Base-by-base conservation (phyloP, 164 flowering plant species). In the Protea cynaroides region DNA sequence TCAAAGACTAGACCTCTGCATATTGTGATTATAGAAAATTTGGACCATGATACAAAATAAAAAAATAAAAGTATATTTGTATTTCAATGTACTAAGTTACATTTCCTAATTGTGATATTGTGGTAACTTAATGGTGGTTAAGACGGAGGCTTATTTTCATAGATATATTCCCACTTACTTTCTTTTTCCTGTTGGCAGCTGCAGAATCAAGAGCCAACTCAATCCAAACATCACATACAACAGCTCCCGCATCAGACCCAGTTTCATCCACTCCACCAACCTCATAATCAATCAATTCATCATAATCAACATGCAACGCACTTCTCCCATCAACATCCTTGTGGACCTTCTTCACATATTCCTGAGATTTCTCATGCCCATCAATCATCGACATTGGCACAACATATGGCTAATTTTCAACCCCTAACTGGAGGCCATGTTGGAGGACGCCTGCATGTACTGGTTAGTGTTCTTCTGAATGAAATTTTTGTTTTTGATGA, bases 381-480 rank as follows among this genome's bases (percentile, higher is more conserved):
- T 51, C 86, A 81, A 47, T 76, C 91, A 1, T 72, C 87, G 37
- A 65, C 85, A 46, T 70, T 89, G 52, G 67, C 95, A 11, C 95
- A 87, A 50, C 94, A 86, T 65, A 84, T 90, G 75, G 72, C 82
- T 74, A 82, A 86, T 78, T 74, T 92, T 65, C 96, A 82, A 52
- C 82, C 88, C 23, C 83, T 89, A 23, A 37, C 86, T 7, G 84
- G 87, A 55, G 74, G 83, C 64, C 97, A 88, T 71, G 79, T 82
- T 57, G 86, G 85, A 51, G 89, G 90, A 4, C 90, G 92, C 51
- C 61, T 90, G 83, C 92, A 86, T 72, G 69, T 84, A 64, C 51
- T 90, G 92, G 97, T 93, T 68, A 78, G 86, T 1, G 19, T 64
- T 57, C 24, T 21, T 68, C 44, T 10, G 29, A 8, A 9, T 40